These are phyloP conservation scores for Pleurozium schreberi DNA, from an alignment of 225 moss, liverwort and hornwort species.

Conservation along the genomic window DNA sequence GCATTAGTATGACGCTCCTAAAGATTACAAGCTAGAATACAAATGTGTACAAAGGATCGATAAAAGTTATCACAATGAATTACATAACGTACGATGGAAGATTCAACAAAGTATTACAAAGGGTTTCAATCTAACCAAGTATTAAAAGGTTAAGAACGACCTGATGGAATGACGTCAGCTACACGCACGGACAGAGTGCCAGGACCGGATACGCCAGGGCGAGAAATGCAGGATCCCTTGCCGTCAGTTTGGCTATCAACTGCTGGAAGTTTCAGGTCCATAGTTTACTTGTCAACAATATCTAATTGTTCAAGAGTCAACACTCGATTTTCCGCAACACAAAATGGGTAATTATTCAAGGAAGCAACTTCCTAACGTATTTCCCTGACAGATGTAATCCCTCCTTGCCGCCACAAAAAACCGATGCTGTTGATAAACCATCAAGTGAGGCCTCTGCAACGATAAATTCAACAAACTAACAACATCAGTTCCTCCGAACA, in stretches of 20 bases:
- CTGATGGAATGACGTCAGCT: constrained; percentile 20
- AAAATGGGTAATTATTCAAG: background rate
- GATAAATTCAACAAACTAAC: background rate
- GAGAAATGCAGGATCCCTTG: constrained; percentile 14
- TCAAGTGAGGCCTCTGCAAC: background rate
- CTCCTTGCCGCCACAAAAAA: constrained; percentile 21
- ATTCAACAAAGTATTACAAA: background rate
- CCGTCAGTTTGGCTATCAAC: constrained; percentile 35
- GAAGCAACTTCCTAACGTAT: background rate
- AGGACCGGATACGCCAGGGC: background rate
- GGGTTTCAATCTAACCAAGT: background rate
- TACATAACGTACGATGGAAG: background rate
- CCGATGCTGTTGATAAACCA: background rate
- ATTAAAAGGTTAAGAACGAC: background rate
- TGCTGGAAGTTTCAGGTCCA: constrained; percentile 27
- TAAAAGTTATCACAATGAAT: background rate
- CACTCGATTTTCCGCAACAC: constrained; percentile 29
- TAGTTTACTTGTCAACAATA: constrained; percentile 44
- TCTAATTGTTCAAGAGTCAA: constrained; percentile 49
- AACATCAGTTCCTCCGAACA: constrained; percentile 4
- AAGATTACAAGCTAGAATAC: background rate
- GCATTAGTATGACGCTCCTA: background rate
- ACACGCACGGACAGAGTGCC: constrained; percentile 12
- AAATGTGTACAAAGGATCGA: background rate
- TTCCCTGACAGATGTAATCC: background rate